Base-by-base conservation (phyloP, 2,329 filamentous ascomycete genomes). In the Aureobasidium sp. region DNA sequence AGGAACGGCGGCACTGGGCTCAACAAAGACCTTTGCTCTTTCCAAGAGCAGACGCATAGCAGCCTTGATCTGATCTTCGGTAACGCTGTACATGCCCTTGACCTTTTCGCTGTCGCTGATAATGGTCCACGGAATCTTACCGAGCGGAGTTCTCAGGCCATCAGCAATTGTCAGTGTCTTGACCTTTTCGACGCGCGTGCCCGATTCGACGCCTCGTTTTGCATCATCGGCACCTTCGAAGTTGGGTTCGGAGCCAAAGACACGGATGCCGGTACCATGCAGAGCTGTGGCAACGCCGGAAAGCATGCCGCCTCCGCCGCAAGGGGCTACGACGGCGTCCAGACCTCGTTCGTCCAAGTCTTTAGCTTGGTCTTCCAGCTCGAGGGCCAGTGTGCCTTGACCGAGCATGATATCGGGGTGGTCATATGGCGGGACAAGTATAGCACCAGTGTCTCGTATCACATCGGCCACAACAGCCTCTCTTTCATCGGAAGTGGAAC, bases 321-420 rank as follows among this genome's bases (percentile, higher is more conserved):
- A 86, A 0, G 92, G 92, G 0, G 90, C 83, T 27, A 97, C 86
- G 50, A 96, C 71, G 0, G 75, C 77, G 62, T 79, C 75, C 0
- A 79, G 63, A 2, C 64, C 64, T 35, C 61, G 35, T 27, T 27
- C 19, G n/a, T 54, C 38, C 63, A 86, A 67, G 45, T 79, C 78
- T 4, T 70, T 73, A 1, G 86, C 88, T 70, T 97, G 92, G 62
- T 81, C 77, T 70, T 91, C 86, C 35, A 96, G 74, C 73, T 99
- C 94, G 5, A 96, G 73, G 0, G 85, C 92, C 63, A 89, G 79
- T 0, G 93, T 97, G n/a, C 93, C 94, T 76, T 96, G 92, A 0
- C 94, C 93, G 0, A 96, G 82, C 60, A 97, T 88, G 65, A 96
- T 91, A 72, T 96, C 84, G 2, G 89, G 88, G 74, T 97, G 89